Conservation (phyloP, 2,329 filamentous ascomycete genomes). For the Penicillium freii region DNA sequence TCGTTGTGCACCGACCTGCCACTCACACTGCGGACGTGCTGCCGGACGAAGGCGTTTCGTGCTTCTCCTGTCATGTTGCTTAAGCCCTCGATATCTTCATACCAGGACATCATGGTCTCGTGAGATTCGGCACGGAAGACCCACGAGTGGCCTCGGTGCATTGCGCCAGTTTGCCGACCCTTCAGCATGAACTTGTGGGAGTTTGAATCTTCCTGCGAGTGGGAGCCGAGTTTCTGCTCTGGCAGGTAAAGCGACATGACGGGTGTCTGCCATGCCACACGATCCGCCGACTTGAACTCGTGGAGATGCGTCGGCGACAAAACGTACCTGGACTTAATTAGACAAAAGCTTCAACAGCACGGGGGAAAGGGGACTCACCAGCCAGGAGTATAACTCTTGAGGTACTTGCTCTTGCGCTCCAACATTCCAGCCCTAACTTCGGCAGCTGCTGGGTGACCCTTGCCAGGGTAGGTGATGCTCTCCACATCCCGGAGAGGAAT, state of each 20-base stretch:
- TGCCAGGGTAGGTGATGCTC: slow-evolving; percentile 87
- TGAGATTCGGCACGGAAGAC: slow-evolving; percentile 68
- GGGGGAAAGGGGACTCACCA: slow-evolving; percentile 61
- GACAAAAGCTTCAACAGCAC: not conserved
- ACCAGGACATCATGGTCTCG: slow-evolving; percentile 97
- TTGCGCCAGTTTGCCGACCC: slow-evolving; percentile 84
- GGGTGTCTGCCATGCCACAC: slow-evolving; percentile 74
- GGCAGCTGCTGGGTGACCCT: slow-evolving; percentile 75
- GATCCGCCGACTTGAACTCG: slow-evolving; percentile 98
- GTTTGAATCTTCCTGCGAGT: slow-evolving; percentile 75
- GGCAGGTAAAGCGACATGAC: slow-evolving; percentile 95
- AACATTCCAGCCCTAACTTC: slow-evolving; percentile 89
- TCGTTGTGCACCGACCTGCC: slow-evolving; percentile 69
- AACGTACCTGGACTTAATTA: slow-evolving; percentile 68
- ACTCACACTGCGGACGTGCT: slow-evolving; percentile 75
- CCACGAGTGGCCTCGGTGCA: slow-evolving; percentile 78
- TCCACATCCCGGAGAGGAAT: slow-evolving; percentile 74
- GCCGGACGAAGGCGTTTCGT: slow-evolving; percentile 79
- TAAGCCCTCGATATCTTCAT: slow-evolving; percentile 84
- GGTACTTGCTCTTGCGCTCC: slow-evolving; percentile 97
- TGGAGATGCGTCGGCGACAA: slow-evolving; percentile 94
- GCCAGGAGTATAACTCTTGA: slow-evolving; percentile 94
- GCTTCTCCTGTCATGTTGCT: slow-evolving; percentile 88
- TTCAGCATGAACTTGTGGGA: slow-evolving; percentile 99
- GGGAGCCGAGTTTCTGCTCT: slow-evolving; percentile 92